Evolutionary conservation across 768 basidiomycete genomes (phyloP), one percentile per base, ranked within the genome.

Genomic region (Boletellus ananas): DNA sequence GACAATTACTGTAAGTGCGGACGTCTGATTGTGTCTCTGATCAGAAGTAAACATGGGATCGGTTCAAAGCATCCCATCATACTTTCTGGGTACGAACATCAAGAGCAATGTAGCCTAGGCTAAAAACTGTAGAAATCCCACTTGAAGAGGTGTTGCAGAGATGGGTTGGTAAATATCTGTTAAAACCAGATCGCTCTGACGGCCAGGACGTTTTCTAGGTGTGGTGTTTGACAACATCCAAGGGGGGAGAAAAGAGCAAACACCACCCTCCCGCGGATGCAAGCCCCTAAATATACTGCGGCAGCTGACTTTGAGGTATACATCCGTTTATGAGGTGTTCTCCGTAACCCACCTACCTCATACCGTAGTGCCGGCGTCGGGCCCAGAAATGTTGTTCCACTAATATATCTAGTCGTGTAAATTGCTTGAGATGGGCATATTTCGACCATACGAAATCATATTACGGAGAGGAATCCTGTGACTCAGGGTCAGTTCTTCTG

Each of bases 71-170:
- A 38, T 61, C 34, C 62, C 59, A 2, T 51, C 52, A 35, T 63
- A 62, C 56, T 45, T 58, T 21, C 56, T 54, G 5, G 54, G 51
- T 14, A 59, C 55, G 56, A 14, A n/a, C 4, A 45, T 62, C 31
- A 62, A 61, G 36, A 45, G 17, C 31, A 51, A 46, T 16, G 54
- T 52, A 7, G 47, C 42, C 2, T 17, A 46, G 10, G 39, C 36
- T 25, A 58, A 43, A 37, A 12, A 45, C 9, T 62, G 47, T 39
- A 58, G 61, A 61, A 43, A 47, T 43, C 33, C 68, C 71, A 4
- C 69, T 65, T 37, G 51, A 58, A 8, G 58, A 58, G 34, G n/a
- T n/a, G n/a, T n/a, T n/a, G n/a, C n/a, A n/a, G n/a, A n/a, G n/a
- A 57, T 37, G 62, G 58, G 71, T 68, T 4, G 14, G 52, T 55